These are phyloP conservation scores for Fomitopsis pinicola DNA, from an alignment of 1,284 basidiomycete species.

Conservation along the genomic window DNA sequence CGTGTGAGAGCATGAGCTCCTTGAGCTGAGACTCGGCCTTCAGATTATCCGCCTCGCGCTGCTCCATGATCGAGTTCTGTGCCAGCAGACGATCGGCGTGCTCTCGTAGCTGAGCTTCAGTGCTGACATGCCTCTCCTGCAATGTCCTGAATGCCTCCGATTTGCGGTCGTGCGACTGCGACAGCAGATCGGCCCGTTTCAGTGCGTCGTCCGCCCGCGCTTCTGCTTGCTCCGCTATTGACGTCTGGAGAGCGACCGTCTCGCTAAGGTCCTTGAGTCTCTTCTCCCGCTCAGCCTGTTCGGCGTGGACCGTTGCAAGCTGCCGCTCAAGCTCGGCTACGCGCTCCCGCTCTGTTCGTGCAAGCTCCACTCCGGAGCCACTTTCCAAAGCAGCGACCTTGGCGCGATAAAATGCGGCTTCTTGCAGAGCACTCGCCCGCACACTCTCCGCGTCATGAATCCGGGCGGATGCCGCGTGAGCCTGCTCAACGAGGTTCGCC, in stretches of 20 bases:
- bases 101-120: slow-evolving; percentile 76
- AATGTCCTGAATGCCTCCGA: slow-evolving; percentile 71
- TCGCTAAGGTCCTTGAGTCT: slow-evolving; percentile 74
- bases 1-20: slow-evolving; percentile 63
- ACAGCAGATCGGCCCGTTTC: slow-evolving; percentile 79
- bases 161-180: slow-evolving; percentile 73
- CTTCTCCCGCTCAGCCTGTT: slow-evolving; percentile 65
- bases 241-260: slow-evolving; percentile 71
- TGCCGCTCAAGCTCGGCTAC: slow-evolving; percentile 69
- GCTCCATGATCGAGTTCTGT: slow-evolving; percentile 73
- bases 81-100: slow-evolving; percentile 74
- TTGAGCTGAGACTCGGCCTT: slow-evolving; percentile 67
- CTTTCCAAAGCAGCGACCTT: slow-evolving; percentile 87
- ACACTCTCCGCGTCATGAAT: slow-evolving; percentile 79
- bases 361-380: slow-evolving; percentile 59
- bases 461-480: slow-evolving; percentile 72
- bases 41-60: slow-evolving; percentile 78
- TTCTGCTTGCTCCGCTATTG: slow-evolving; percentile 77
- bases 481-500: slow-evolving; percentile 73
- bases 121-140: slow-evolving; percentile 56
- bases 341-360: slow-evolving; percentile 13
- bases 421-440: slow-evolving; percentile 82
- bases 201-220: slow-evolving; percentile 78
- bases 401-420: slow-evolving; percentile 95
- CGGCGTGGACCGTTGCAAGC: slow-evolving; percentile 75